These are phyloP conservation scores for Hymenotorrendiella dingleyae DNA, from an alignment of 2,329 filamentous ascomycete genomes.

Conservation along the genomic window DNA sequence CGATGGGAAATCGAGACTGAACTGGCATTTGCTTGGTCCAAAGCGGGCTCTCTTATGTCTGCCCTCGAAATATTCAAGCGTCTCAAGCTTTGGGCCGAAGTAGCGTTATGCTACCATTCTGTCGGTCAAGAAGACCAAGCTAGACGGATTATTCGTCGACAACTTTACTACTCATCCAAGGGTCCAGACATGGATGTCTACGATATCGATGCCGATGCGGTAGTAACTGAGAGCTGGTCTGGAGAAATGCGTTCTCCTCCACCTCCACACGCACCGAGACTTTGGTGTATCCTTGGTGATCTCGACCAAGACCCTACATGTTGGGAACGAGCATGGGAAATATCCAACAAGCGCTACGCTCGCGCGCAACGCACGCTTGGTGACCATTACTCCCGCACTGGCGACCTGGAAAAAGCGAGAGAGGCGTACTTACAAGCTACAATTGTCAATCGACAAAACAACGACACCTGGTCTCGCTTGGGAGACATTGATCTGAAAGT, in stretches of 20 bases:
- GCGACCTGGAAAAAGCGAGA: slow-evolving; percentile 63
- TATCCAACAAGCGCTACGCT: slow-evolving; percentile 75
- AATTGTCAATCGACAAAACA: slow-evolving; percentile 71
- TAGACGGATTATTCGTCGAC: slow-evolving; percentile 65
- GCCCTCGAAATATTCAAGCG: slow-evolving; percentile 95
- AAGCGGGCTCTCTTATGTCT: slow-evolving; percentile 78
- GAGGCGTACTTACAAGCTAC: slow-evolving; percentile 76
- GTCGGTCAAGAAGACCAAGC: slow-evolving; percentile 70
- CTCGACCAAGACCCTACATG: slow-evolving; percentile 67
- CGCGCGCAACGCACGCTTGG: slow-evolving; percentile 84
- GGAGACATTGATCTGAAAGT: slow-evolving; percentile 83
- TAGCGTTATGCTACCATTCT: slow-evolving; percentile 67
- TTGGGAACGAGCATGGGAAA: slow-evolving; percentile 83
- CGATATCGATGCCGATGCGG: slow-evolving; percentile 45
- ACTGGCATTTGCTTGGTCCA: slow-evolving; percentile 86
- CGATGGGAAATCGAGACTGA: slow-evolving; percentile 94
- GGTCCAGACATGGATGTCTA: slow-evolving; percentile 33
- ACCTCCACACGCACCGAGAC: slow-evolving; percentile 74
- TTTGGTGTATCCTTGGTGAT: slow-evolving; percentile 93
- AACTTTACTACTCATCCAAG: slow-evolving; percentile 65
- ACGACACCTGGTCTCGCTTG: slow-evolving; percentile 81
- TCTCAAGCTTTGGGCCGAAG: slow-evolving; percentile 89
- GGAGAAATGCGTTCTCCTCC: slow-evolving; percentile 65
- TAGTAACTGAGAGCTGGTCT: slow-evolving; percentile 47
- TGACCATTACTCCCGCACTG: slow-evolving; percentile 63